Evolutionary conservation across 352 stramenopile genomes (phyloP), one percentile per base, ranked within the genome.

Genomic region (Stramenopiles sp.): DNA sequence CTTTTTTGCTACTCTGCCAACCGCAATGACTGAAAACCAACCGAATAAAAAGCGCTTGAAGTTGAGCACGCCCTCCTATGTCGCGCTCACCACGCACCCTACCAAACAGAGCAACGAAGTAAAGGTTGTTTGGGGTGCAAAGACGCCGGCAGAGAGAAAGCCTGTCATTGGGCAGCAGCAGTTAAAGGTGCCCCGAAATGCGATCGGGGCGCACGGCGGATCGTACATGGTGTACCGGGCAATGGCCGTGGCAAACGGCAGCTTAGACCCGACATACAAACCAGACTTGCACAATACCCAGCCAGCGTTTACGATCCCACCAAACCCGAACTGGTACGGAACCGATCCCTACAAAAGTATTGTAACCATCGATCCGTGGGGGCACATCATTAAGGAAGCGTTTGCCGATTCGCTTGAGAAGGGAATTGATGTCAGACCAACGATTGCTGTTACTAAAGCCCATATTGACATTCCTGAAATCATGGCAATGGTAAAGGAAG

Each of bases 401-500:
- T 98, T 96, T 81, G 82, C 83, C 0, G 86, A 94, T 76, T 94
- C 96, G 81, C 90, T 97, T 74, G 80, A 94, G 53, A 98, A 99
- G 80, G 94, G 94, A 48, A 98, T 97, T 80, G 92, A 98, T 79
- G 95, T 98, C 77, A 92, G 94, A 33, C 95, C 95, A 0, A 98
- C 95, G 0, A 99, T 99, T 82, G 95, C 95, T 1, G 88, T 95
- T 0, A 95, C 73, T 75, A 91, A 93, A 80, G 95, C 95, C 0
- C 95, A 99, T 83, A 98, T 98, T 87, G 94, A 99, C 74, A 82
- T 99, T n/a, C 94, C 95, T 0, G 95, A 99, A 84, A 96, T 97
- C 78, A 88, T 96, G 18, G 94, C 98, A 76, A 91, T 93, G 0
- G 77, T 99, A 3, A 84, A 88, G 34, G 79, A 91, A 25, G 92